Conservation (phyloP, 306 rosid species). For the Biancaea sappan region DNA sequence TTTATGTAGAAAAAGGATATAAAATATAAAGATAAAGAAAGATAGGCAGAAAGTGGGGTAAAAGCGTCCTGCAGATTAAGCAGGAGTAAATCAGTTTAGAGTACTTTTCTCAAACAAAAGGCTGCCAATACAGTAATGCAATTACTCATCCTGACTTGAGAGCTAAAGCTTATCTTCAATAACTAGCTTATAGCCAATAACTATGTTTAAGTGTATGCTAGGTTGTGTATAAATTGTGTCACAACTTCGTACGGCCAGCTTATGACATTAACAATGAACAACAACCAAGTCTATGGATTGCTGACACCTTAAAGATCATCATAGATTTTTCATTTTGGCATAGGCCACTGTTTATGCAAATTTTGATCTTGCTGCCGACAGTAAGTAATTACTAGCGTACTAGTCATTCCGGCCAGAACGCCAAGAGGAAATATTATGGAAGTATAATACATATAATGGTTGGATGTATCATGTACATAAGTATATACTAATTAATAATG, state of each 20-base stretch:
- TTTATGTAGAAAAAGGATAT: not conserved
- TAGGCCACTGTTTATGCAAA: not conserved
- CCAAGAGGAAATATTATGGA: not conserved
- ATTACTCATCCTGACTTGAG: not conserved
- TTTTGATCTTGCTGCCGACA: constrained; percentile 2
- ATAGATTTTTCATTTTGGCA: not conserved
- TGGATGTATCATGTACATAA: not conserved
- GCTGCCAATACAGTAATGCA: not conserved
- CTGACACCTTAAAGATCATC: constrained; percentile 1
- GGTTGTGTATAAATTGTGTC: not conserved
- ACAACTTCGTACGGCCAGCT: not conserved
- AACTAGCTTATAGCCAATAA: not conserved
- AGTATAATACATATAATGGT: not conserved
- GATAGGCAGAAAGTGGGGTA: not conserved
- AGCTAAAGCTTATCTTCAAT: not conserved
- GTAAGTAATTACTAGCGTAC: not conserved
- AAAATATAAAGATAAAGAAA: not conserved
- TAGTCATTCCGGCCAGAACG: not conserved
- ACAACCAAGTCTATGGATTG: not conserved
- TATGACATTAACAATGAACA: not conserved
- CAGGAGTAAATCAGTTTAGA: not conserved
- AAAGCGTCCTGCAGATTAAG: not conserved
- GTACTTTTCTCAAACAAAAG: not conserved
- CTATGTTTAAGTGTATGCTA: not conserved
- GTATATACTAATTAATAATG: not conserved